Percentiles rank a stretch among this genome's conserved stretches.
Conservation (phyloP, 1,139 yeast genomes). For the Zhuliangozyma parablackwelliae region DNA sequence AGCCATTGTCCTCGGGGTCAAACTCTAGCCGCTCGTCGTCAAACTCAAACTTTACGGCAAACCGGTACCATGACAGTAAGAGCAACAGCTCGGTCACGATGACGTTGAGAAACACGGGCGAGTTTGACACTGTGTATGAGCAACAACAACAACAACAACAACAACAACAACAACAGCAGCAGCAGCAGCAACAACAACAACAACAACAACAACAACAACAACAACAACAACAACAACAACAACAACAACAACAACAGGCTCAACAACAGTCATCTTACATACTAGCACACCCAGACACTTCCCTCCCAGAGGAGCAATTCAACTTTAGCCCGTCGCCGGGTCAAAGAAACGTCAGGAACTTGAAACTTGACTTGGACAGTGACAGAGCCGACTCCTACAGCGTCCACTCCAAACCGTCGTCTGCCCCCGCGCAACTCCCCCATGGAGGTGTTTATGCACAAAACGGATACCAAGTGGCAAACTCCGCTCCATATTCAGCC, state of each 20-base stretch:
- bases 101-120: constrained; percentile 5
- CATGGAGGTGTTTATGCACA: constrained; percentile 1
- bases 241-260: neutral
- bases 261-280: neutral
- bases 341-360: constrained; percentile 28
- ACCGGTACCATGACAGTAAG: constrained; percentile 1
- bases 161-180: neutral
- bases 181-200: neutral
- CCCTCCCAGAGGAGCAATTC: neutral
- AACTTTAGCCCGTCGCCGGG: constrained; percentile 4
- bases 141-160: neutral
- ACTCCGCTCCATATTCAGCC: neutral
- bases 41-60: constrained; percentile 6
- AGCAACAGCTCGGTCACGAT: constrained; percentile 5
- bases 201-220: neutral
- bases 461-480: constrained; percentile 3
- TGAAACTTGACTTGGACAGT: constrained; percentile 22
- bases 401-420: neutral
- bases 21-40: constrained; percentile 6
- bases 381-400: constrained; percentile 2
- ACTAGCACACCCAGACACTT: no score
- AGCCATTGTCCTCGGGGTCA: neutral
- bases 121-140: constrained; percentile 1
- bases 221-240: neutral
- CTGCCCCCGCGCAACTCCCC: no score